Conservation (phyloP, 345 rosid species). For the Zanthoxylum bungeanum region DNA sequence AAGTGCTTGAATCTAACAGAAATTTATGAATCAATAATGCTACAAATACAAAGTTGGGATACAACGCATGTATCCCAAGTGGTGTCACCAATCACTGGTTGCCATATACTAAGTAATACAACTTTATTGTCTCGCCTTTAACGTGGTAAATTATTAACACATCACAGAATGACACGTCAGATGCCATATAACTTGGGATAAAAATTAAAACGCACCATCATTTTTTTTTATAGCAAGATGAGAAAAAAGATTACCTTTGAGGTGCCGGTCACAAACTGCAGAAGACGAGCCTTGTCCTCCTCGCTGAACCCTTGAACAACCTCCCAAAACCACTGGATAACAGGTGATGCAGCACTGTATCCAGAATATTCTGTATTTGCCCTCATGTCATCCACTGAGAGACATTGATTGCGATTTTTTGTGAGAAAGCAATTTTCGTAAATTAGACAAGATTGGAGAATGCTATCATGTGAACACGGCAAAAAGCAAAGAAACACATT, state of each 20-base stretch:
- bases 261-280: conserved; percentile 97
- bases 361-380: conserved; percentile 92
- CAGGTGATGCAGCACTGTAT: conserved; percentile 85
- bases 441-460: not conserved
- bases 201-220: too few relatives aligned
- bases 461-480: not conserved
- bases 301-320: conserved; percentile 93
- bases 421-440: not conserved
- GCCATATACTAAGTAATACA: too few relatives aligned
- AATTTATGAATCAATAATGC: not conserved
- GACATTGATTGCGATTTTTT: not conserved
- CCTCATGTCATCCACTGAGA: conserved; percentile 91
- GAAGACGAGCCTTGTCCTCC: conserved; percentile 94
- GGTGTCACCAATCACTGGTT: not conserved
- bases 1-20: not conserved
- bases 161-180: not conserved
- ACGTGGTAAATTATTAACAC: too few relatives aligned
- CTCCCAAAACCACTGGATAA: conserved; percentile 99
- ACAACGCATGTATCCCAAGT: not conserved
- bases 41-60: not conserved
- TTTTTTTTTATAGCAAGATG: not conserved
- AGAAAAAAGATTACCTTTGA: conserved; percentile 60
- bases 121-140: not conserved
- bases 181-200: not conserved
- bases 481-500: not conserved